Evolutionary conservation across 2,329 filamentous ascomycete species (phyloP), one percentile per base, ranked within the genome.

Genomic region (Paecilomyces formosus): DNA sequence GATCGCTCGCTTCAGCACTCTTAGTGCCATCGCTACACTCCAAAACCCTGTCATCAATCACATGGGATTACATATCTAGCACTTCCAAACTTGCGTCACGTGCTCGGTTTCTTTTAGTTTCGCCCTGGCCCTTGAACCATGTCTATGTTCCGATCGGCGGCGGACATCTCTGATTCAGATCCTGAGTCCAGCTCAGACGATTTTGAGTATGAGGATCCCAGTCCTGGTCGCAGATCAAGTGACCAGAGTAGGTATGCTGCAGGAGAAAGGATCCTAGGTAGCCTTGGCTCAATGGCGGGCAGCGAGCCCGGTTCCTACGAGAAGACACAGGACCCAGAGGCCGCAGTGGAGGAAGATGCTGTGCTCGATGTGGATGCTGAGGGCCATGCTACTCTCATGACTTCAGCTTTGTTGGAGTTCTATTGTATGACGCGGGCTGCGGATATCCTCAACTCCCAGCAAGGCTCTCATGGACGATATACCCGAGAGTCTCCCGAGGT

Each of bases 341-440:
- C 51, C 18, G 51, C 57, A 6, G 1, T 6, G 15, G 58, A 57
- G 11, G 18, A 58, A 6, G 58, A 60, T 6, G 57, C 35, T 21
- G 39, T 67, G 5, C 62, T 69, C 12, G 70, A 70, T 53, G 60
- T 70, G 3, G 71, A 75, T 58, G 63, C 67, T 4, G 71, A 74
- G 35, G 70, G 66, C 3, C 75, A 77, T 63, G 67, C 72, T 35
- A 71, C 73, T 35, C 66, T 78, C 52, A 73, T 79, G 71, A 76
- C 76, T 15, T 68, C 74, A 13, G 74, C 77, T 1, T 64, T 79
- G 13, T 67, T 79, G 3, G 77, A 79, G 57, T 78, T 77, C 58
- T 79, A 76, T 60, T 78, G 75, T 54, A 63, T 74, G 13, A 76
- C 65, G 35, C 72, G 73, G 57, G 77, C 77, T n/a, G 72, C 72